A percentile compares a stretch with the other conserved stretches of the same genome.
Conservation (phyloP, 192 early-diverging fungal species). For the Backusella circina region DNA sequence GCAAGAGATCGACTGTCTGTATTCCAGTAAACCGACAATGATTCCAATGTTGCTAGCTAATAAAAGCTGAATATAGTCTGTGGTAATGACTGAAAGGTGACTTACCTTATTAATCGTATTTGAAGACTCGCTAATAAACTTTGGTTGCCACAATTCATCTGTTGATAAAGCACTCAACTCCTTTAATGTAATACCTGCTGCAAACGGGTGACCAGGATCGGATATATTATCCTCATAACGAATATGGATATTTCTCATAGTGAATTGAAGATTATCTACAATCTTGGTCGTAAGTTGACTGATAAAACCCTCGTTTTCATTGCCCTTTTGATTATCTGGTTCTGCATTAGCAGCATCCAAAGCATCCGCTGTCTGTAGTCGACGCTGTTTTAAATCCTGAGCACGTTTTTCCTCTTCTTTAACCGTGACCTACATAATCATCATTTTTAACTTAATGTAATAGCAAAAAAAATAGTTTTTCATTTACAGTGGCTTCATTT, state of each 20-base stretch:
- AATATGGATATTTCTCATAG: slow-evolving; percentile 83
- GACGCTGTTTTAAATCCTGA: slow-evolving; percentile 65
- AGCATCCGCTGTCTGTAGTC: slow-evolving; percentile 60
- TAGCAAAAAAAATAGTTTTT: background rate
- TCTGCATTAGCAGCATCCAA: slow-evolving; percentile 22
- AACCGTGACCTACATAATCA: slow-evolving; percentile 10
- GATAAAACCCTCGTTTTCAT: slow-evolving; percentile 60
- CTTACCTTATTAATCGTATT: slow-evolving; percentile 68
- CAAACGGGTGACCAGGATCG: slow-evolving; percentile 64
- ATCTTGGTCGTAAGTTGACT: slow-evolving; percentile 78
- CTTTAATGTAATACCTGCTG: slow-evolving; percentile 72
- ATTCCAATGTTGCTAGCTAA: slow-evolving; percentile 53
- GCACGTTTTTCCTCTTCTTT: slow-evolving; percentile 68
- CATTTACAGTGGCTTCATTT: slow-evolving; percentile 46
- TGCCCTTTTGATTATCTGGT: slow-evolving; percentile 1
- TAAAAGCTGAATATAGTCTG: background rate
- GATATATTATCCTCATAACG: slow-evolving; percentile 79
- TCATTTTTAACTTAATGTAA: background rate
- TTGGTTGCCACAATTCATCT: slow-evolving; percentile 64
- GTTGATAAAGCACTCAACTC: slow-evolving; percentile 83
- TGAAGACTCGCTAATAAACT: slow-evolving; percentile 64
- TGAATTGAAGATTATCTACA: slow-evolving; percentile 83
- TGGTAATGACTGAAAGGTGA: background rate
- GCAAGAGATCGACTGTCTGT: slow-evolving; percentile 43
- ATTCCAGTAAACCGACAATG: slow-evolving; percentile 74